Evolutionary conservation across 2,329 filamentous ascomycete genomes (phyloP), one percentile per base, ranked within the genome.

Genomic region (Fusarium solani-melongenae): DNA sequence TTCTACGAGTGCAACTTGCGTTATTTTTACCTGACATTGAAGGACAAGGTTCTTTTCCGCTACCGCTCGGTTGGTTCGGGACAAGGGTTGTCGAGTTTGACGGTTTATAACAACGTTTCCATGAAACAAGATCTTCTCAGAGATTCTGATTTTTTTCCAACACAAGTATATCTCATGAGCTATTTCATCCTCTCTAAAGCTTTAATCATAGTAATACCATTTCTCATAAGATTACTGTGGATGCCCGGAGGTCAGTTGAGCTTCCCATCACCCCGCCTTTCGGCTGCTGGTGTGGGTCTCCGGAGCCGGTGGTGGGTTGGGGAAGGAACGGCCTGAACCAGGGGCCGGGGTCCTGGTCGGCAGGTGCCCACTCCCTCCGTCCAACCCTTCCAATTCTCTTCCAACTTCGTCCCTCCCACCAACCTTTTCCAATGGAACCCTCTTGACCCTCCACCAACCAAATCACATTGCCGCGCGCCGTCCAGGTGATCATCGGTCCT

Each of bases 401-500:
- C 55, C 60, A 66, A 66, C 56, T 63, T 51, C 33, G 46, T 71
- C 60, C 61, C 66, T 70, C 61, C 63, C 70, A 68, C 61, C 62
- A 59, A 57, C 57, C 60, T 41, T 57, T 66, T 31, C 39, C 46
- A 56, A 55, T 33, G 60, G 60, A 56, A 56, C 46, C 44, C 34
- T 61, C 34, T 55, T 62, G 7, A 51, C 17, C 56, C 38, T 70
- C 66, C 71, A 76, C 71, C 67, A 76, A 74, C 73, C 65, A 72
- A 53, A 61, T 27, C 55, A 61, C 36, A 44, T 44, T 57, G 59
- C 55, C 56, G 33, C 62, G 46, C 33, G 33, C 41, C 44, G 58
- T 67, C 49, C 71, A 76, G 61, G 69, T 77, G 75, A 77, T 76
- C 66, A 56, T 62, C 62, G 39, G 67, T 68, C 62, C 9, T 70